These are phyloP conservation scores for Senna tora DNA, from an alignment of 306 rosid genomes.

Conservation along the genomic window DNA sequence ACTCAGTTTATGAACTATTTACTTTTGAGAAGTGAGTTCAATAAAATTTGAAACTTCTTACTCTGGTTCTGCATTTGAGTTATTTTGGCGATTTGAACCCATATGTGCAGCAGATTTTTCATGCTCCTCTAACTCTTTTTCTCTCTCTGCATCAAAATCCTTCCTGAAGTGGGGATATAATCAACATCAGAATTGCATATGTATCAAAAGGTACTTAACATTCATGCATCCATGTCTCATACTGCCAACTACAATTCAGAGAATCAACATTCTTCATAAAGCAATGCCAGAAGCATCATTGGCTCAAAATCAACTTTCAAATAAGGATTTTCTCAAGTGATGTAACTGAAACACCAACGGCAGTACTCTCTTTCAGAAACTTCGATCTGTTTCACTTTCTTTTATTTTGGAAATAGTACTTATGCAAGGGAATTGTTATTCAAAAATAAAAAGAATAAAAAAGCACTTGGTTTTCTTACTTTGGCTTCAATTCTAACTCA, in stretches of 20 bases:
- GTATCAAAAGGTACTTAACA: neutral
- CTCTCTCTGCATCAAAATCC: constrained; percentile 78
- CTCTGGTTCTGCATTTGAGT: constrained; percentile 51
- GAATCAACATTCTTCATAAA: constrained; percentile 11
- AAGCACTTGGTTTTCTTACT: constrained; percentile 54
- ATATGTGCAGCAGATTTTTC: constrained; percentile 52
- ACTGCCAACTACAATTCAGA: neutral
- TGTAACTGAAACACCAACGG: neutral
- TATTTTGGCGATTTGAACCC: constrained; percentile 47
- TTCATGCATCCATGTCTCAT: constrained; percentile 11
- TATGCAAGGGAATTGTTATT: neutral
- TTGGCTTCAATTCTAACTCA: constrained; percentile 66
- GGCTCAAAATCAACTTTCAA: constrained; percentile 9
- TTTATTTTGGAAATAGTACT: constrained; percentile 2
- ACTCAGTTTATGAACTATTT: constrained; percentile 16
- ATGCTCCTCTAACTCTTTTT: constrained; percentile 52
- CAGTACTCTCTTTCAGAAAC: constrained; percentile 20
- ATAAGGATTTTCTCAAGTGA: neutral
- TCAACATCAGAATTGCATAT: constrained; percentile 11
- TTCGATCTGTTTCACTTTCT: neutral
- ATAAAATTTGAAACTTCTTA: constrained; percentile 41
- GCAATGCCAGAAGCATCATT: constrained; percentile 3
- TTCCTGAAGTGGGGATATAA: constrained; percentile 58
- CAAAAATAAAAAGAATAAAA: neutral
- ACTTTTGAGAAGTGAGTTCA: neutral